Conservation (phyloP, 768 basidiomycete genomes). For the Crassisporium funariophilum region DNA sequence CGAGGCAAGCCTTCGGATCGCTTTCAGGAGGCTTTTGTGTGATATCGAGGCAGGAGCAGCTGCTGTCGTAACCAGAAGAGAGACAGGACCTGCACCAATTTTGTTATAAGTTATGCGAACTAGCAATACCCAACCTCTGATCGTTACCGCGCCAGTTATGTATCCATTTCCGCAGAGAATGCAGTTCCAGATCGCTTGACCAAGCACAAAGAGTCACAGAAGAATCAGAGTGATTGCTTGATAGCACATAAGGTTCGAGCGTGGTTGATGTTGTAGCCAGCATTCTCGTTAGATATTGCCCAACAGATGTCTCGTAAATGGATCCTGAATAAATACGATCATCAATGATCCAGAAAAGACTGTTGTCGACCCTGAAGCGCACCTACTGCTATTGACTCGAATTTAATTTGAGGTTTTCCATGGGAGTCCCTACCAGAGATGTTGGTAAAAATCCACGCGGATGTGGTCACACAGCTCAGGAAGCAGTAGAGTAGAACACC, state of each 20-base stretch:
- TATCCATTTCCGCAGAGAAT: constrained; percentile 10
- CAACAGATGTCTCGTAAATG: constrained; percentile 6
- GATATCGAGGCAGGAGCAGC: constrained; percentile 21
- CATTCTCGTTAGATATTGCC: constrained; percentile 17
- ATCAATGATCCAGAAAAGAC: too few species aligned
- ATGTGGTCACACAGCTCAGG: constrained; percentile 41
- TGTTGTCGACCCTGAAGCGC: too few species aligned
- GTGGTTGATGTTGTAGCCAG: constrained; percentile 1
- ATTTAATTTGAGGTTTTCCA: constrained; percentile 4
- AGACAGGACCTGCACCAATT: constrained; percentile 44
- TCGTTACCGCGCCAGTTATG: constrained; percentile 18
- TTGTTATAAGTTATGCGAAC: too few species aligned
- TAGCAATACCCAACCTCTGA: too few species aligned
- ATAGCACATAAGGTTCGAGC: constrained; percentile 17
- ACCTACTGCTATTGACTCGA: too few species aligned
- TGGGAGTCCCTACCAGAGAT: background rate
- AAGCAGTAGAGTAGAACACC: constrained; percentile 41
- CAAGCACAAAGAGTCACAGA: constrained; percentile 22
- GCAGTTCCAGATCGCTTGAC: constrained; percentile 14
- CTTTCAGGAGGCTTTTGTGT: constrained; percentile 28
- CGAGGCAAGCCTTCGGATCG: constrained; percentile 24
- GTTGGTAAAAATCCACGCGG: constrained; percentile 29
- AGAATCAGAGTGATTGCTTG: background rate
- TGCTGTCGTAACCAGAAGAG: constrained; percentile 46
- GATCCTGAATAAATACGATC: background rate